Base-by-base conservation (phyloP, 1,284 basidiomycete species). In the Ustilago esculenta region DNA sequence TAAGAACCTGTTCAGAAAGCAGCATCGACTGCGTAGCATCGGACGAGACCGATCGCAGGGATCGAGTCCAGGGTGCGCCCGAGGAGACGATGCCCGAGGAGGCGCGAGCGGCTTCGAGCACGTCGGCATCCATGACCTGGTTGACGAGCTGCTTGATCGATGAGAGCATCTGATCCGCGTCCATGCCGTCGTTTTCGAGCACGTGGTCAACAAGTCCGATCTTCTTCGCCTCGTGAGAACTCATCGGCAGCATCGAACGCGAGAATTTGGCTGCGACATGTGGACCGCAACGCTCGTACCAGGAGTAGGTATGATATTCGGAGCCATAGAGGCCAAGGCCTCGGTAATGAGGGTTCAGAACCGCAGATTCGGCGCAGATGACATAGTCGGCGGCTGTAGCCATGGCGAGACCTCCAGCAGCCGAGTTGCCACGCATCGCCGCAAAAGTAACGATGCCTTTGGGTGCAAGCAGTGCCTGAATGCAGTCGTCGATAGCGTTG, bases 371-470 rank as follows among this genome's bases (percentile, higher is more conserved):
- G 1, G 78, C 72, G 18, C 79, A 82, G 2, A 84, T 69, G 18
- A 83, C 83, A 15, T 84, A 71, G 71, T 85, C 84, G 33, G 83
- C 83, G 2, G 81, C 83, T 6, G 84, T 82, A 1, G 84, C 84
- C 34, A 85, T 68, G 2, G 84, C 84, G 10, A 85, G 82, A 20
- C 84, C 84, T 5, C 84, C 84, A 3, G 84, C 84, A 18, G 84
- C 84, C 1, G 84, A 84, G 66, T 85, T 85, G 20, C 83, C 84
- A 9, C 83, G 73, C 17, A 85, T 57, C 40, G 84, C 84, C 0
- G 84, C 81, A 24, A 85, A 77, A 1, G 84, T 85, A n/a, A 82
- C 65, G 40, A 85, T 81, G 2, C 82, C 83, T 14, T 39, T 41
- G 12, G 83, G 75, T 45, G 82, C 77, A 7, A 78, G 77, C 2